Base-by-base conservation (phyloP, 2,329 filamentous ascomycete genomes). In the Calonectria honghensis region DNA sequence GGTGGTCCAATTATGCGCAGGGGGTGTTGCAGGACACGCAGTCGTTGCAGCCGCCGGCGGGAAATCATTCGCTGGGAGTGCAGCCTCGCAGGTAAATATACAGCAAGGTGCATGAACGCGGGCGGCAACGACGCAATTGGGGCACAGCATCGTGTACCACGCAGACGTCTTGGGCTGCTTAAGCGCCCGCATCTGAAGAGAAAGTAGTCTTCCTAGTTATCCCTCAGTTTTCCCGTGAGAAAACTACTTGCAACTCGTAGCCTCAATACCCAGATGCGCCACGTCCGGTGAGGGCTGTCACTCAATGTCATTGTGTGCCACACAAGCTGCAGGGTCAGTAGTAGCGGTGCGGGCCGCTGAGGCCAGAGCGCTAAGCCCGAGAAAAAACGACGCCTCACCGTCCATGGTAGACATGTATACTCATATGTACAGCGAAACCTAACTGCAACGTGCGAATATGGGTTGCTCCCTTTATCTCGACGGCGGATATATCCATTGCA, bases 331-430 rank as follows among this genome's bases (percentile, higher is more conserved):
- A 67, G 29, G 51, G 52, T 45, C 41, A 14, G 13, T 63, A 64
- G 51, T 20, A 37, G 57, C 70, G 76, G 74, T 78, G 52, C 77
- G 77, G 75, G 70, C 77, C 76, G 76, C 57, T 70, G 27, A 24
- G 29, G 37, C 4, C 68, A 54, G n/a, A 52, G 72, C 70, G 76
- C 76, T 72, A 75, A 50, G 50, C 48, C 31, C 24, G 27, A 14
- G 54, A 41, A 61, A 9, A 4, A 16, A 13, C 50, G 45, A 37
- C 37, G 45, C 7, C 13, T 54, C 61, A 14, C 27, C 39, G 2
- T 61, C 37, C 1, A 18, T 59, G 27, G n/a, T 18, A 41, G 13
- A 14, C 10, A 37, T 16, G 14, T 24, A 2, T 10, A 35, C 7
- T 2, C 11, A 16, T 1, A 20, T 14, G 24, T 41, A 14, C 24